Base-by-base conservation (phyloP, 2,329 filamentous ascomycete genomes). In the Trichoderma harzianum region DNA sequence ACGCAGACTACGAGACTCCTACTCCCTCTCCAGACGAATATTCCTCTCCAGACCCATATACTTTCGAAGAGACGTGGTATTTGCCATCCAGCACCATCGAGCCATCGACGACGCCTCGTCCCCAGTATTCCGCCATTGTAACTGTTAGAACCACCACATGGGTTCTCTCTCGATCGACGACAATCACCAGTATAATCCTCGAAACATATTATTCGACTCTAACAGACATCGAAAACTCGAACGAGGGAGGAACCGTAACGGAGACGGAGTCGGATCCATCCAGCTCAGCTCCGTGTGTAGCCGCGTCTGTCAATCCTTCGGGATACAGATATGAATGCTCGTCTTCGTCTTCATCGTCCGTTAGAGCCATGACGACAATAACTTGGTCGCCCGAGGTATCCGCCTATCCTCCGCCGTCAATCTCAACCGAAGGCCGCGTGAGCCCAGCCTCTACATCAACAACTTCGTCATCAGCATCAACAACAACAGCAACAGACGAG, bases 181-280 rank as follows among this genome's bases (percentile, higher is more conserved):
- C 69, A 30, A 66, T 66, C 53, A 71, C 69, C 3, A 71, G 69
- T 34, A 30, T 65, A 16, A 65, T 71, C 4, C 32, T 66, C 26
- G 69, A 71, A 39, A 71, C 69, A 2, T 71, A 65, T 21, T 60
- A 58, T 16, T 57, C 69, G 26, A 66, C 62, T 58, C 61, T 71
- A 11, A 66, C 62, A 11, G 51, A 51, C 26, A 3, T 28, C 36
- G 53, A 32, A 47, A 34, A 26, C 28, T 57, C 60, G 53, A 10
- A 39, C 12, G 69, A 65, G 34, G 60, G 32, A 21, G 60, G 34
- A 28, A 51, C 47, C 21, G 60, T 26, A 47, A 32, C 47, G 16
- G 21, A 55, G 32, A 63, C 53, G 43, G 57, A 36, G 21, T 32
- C 43, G 16, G 32, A 12, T 30, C 24, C 43, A 2, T 43, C 67